Conservation (phyloP, 352 stramenopile genomes). For the Thalassiosira exigua region DNA sequence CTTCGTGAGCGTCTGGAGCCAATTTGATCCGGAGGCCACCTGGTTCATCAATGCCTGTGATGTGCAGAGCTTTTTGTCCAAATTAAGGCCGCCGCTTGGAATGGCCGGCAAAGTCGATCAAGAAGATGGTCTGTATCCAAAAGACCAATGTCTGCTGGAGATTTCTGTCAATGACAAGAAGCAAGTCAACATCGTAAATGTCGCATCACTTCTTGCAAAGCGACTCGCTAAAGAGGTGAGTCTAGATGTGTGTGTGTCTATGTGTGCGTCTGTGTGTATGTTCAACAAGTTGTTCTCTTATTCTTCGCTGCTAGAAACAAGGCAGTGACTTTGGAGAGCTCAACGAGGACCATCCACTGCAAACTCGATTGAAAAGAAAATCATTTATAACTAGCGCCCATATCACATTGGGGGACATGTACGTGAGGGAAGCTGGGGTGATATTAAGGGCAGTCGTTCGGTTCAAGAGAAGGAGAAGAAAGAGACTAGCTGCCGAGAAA, state of each 20-base stretch:
- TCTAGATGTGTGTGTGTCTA: neutral
- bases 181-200: slow-evolving; percentile 89
- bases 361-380: slow-evolving; percentile 16
- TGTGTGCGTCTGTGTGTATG: neutral
- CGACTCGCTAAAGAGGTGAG: slow-evolving; percentile 54
- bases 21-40: slow-evolving; percentile 89
- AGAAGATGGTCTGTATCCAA: slow-evolving; percentile 70
- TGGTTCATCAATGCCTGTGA: slow-evolving; percentile 87
- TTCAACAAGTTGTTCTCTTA: neutral
- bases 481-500: neutral
- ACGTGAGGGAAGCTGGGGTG: slow-evolving; percentile 3
- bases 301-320: slow-evolving; percentile 31
- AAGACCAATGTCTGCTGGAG: slow-evolving; percentile 68
- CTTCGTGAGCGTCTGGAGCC: slow-evolving; percentile 89
- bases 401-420: slow-evolving; percentile 39
- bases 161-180: slow-evolving; percentile 88
- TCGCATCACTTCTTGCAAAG: slow-evolving; percentile 83
- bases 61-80: slow-evolving; percentile 85
- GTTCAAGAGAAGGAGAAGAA: slow-evolving; percentile 16
- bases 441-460: slow-evolving; percentile 34
- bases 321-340: slow-evolving; percentile 54
- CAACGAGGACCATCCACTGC: slow-evolving; percentile 41
- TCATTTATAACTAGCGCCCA: slow-evolving; percentile 24
- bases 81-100: slow-evolving; percentile 87
- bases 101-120: slow-evolving; percentile 60